These are phyloP conservation scores for Aspergillus uvarum DNA, from an alignment of 2,329 filamentous ascomycete species.

Conservation along the genomic window DNA sequence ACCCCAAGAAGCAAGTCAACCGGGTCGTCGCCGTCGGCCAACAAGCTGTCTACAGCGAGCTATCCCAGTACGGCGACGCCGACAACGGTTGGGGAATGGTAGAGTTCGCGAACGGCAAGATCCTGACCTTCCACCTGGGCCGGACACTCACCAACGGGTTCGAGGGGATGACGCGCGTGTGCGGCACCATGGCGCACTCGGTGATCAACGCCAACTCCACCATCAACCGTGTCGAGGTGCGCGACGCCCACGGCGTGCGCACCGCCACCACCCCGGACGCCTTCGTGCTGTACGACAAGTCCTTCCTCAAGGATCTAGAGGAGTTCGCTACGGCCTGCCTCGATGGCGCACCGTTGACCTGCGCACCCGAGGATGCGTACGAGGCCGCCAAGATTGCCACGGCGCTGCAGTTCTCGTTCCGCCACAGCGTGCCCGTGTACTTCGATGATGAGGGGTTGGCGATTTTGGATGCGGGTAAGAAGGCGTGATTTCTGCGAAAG, in stretches of 20 bases:
- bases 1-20: slow-evolving; percentile 12
- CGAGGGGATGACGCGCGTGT: slow-evolving; percentile 35
- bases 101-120: slow-evolving; percentile 40
- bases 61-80: slow-evolving; percentile 8
- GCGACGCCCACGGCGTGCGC: slow-evolving; percentile 4
- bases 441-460: slow-evolving; percentile 12
- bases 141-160: slow-evolving; percentile 40
- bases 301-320: slow-evolving; percentile 7
- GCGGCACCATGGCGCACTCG: slow-evolving; percentile 35
- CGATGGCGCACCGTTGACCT: slow-evolving; percentile 4
- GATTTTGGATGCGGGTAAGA: background rate
- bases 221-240: slow-evolving; percentile 3
- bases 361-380: slow-evolving; percentile 9
- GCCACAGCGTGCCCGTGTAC: slow-evolving; percentile 11
- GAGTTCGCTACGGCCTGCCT: slow-evolving; percentile 11
- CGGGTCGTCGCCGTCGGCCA: slow-evolving; percentile 11
- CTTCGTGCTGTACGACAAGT: slow-evolving; percentile 7
- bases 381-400: slow-evolving; percentile 10
- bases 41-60: slow-evolving; percentile 8
- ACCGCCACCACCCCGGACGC: slow-evolving; percentile 5
- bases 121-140: slow-evolving; percentile 36
- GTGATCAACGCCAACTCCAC: slow-evolving; percentile 7
- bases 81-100: slow-evolving; percentile 35
- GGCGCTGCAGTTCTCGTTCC: slow-evolving; percentile 11
- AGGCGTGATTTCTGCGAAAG: background rate